These are phyloP conservation scores for Laburnicola sp. DNA, from an alignment of 2,329 filamentous ascomycete genomes.

Conservation along the genomic window DNA sequence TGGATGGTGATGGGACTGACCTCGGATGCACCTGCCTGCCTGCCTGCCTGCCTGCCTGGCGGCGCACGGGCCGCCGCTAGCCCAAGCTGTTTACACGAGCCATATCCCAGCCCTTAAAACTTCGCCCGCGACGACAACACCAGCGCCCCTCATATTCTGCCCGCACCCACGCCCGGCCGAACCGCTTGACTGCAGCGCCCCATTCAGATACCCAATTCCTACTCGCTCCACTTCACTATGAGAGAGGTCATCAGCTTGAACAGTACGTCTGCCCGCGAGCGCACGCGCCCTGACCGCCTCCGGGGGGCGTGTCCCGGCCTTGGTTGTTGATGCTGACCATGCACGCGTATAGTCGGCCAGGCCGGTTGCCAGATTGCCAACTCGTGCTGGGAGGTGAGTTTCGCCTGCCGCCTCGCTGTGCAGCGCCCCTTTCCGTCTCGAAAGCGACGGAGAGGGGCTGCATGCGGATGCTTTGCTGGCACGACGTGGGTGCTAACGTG, in stretches of 20 bases:
- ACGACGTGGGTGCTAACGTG: slow-evolving; percentile 35
- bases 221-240: slow-evolving; percentile 64
- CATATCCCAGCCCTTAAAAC: slow-evolving; percentile 14
- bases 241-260: slow-evolving; percentile 99
- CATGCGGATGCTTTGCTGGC: slow-evolving; percentile 40
- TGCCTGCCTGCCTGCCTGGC: too few species aligned
- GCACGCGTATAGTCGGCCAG: slow-evolving; percentile 81
- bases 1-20: neutral
- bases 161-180: slow-evolving; percentile 32
- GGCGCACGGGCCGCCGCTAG: neutral
- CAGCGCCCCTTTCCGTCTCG: slow-evolving; percentile 12
- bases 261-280: slow-evolving; percentile 64
- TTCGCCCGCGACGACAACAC: slow-evolving; percentile 25
- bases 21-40: slow-evolving; percentile 2
- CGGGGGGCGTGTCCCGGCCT: slow-evolving; percentile 23
- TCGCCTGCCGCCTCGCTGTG: slow-evolving; percentile 16
- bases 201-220: slow-evolving; percentile 40
- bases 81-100: slow-evolving; percentile 12
- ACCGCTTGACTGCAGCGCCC: slow-evolving; percentile 1
- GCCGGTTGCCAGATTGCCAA: slow-evolving; percentile 99
- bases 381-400: slow-evolving; percentile 99
- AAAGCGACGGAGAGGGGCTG: slow-evolving; percentile 29
- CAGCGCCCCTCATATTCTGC: slow-evolving; percentile 20
- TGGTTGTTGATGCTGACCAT: slow-evolving; percentile 56
- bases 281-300: slow-evolving; percentile 51